These are phyloP conservation scores for Trypanosoma boissoni DNA, from an alignment of 208 protist genomes.

Conservation along the genomic window DNA sequence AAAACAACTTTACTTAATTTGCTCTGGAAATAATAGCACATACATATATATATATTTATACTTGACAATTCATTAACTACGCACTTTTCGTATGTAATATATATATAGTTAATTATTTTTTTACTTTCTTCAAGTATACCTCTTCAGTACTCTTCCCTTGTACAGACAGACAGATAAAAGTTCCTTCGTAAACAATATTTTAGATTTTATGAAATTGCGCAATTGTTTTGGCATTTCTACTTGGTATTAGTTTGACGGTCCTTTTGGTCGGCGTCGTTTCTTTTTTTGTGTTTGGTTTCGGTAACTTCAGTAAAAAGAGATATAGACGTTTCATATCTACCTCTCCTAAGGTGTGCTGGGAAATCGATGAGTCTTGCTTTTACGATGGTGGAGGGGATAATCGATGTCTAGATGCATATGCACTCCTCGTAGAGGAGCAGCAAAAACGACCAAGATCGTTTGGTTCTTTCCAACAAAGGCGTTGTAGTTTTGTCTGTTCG, in stretches of 20 bases:
- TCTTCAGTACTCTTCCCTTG: too few species aligned
- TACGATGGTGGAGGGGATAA: constrained; percentile 30
- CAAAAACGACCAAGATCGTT: constrained; percentile 17
- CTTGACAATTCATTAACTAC: too few species aligned
- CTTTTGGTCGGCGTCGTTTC: neutral
- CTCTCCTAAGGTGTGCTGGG: neutral
- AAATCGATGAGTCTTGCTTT: constrained; percentile 14
- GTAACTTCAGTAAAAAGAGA: neutral
- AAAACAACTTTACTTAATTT: neutral
- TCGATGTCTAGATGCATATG: constrained; percentile 29
- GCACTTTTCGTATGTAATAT: too few species aligned
- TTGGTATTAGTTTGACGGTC: neutral
- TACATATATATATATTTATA: neutral
- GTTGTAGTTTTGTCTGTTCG: constrained; percentile 15
- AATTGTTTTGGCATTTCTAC: neutral
- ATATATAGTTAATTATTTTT: too few species aligned
- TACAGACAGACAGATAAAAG: too few species aligned
- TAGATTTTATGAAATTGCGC: too few species aligned
- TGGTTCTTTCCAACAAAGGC: constrained; percentile 7
- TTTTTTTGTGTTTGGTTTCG: neutral
- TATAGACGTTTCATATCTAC: neutral
- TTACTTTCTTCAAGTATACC: too few species aligned
- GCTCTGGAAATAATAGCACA: too few species aligned
- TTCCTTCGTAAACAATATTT: too few species aligned
- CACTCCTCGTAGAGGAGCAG: constrained; percentile 19